A percentile compares a stretch with the other conserved stretches of the same genome.
Conservation (phyloP, 192 early-diverging fungal species). For the Geranomyces variabilis region DNA sequence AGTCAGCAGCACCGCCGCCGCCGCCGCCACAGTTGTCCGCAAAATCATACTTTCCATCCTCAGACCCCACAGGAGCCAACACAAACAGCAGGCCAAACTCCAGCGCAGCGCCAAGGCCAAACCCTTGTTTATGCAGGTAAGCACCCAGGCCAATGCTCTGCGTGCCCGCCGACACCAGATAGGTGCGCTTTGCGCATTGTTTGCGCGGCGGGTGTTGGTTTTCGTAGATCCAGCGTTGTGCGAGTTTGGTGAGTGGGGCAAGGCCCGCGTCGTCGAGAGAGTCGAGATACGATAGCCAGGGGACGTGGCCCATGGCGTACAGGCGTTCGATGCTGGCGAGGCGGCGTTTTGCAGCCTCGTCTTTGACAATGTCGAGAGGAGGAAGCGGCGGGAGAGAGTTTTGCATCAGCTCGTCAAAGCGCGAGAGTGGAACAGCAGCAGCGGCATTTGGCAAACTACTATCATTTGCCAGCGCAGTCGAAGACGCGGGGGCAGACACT, state of each 20-base stretch:
- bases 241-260: not conserved
- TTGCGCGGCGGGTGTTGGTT: not conserved
- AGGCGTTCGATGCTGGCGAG: not conserved
- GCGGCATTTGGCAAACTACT: no score
- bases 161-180: not conserved
- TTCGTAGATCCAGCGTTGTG: conserved; percentile 11
- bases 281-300: not conserved
- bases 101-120: conserved; percentile 5
- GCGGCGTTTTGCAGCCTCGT: no score
- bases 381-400: no score
- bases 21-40: not conserved
- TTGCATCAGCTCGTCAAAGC: no score
- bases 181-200: not conserved
- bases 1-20: no score
- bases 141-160: not conserved
- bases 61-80: not conserved
- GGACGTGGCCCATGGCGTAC: conserved; percentile 10
- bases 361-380: no score
- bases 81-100: not conserved
- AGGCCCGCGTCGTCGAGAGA: not conserved
- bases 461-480: no score
- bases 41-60: not conserved
- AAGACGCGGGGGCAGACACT: no score
- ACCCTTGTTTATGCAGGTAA: conserved; percentile 6
- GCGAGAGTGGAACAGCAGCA: no score